A percentile compares a stretch with the other conserved stretches of the same genome.
phyloP scores from a whole-genome alignment of 2,329 filamentous ascomycete genomes.

The Chrysoporthe deuterocubensis region DNA sequence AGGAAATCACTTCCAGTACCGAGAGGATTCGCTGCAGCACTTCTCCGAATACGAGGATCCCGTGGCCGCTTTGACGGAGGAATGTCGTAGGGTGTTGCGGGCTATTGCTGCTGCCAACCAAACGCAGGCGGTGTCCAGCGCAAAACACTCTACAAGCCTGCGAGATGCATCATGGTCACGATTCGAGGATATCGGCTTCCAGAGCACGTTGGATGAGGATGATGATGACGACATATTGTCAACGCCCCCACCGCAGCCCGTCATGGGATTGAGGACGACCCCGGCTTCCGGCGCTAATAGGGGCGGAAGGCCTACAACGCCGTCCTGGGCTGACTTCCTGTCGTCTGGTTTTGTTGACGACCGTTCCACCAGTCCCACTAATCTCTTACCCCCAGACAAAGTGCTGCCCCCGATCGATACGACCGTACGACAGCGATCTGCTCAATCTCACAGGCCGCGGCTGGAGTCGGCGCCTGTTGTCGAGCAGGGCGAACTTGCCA shows the following conservation, averaged over 20 bases:
- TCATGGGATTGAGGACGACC: constrained; percentile 62
- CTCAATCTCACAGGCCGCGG: constrained; percentile 78
- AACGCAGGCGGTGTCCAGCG: constrained; percentile 69
- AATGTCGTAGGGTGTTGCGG: constrained; percentile 87
- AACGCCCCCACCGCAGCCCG: constrained; percentile 37
- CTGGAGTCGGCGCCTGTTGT: constrained; percentile 71
- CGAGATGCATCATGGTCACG: constrained; percentile 93
- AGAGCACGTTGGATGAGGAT: constrained; percentile 72
- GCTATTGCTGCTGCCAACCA: constrained; percentile 89
- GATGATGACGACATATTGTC: constrained; percentile 63
- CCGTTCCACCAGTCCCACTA: constrained; percentile 63
- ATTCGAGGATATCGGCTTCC: constrained; percentile 94
- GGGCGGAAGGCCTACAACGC: constrained; percentile 80
- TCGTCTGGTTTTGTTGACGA: constrained; percentile 90
- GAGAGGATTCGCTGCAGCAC: constrained; percentile 83
- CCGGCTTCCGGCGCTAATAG: constrained; percentile 71
- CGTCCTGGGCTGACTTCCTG: constrained; percentile 97
- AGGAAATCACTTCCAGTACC: constrained; percentile 93
- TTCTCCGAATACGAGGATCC: constrained; percentile 92
- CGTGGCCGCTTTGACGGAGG: constrained; percentile 84
- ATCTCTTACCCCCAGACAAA: constrained; percentile 88
- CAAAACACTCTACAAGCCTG: constrained; percentile 72
- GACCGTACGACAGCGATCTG: constrained; percentile 75
- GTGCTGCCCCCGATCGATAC: constrained; percentile 82
- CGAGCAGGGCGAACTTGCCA: constrained; percentile 92